Evolutionary conservation across 345 rosid genomes (phyloP).

Genomic region (Hibiscus mutabilis): DNA sequence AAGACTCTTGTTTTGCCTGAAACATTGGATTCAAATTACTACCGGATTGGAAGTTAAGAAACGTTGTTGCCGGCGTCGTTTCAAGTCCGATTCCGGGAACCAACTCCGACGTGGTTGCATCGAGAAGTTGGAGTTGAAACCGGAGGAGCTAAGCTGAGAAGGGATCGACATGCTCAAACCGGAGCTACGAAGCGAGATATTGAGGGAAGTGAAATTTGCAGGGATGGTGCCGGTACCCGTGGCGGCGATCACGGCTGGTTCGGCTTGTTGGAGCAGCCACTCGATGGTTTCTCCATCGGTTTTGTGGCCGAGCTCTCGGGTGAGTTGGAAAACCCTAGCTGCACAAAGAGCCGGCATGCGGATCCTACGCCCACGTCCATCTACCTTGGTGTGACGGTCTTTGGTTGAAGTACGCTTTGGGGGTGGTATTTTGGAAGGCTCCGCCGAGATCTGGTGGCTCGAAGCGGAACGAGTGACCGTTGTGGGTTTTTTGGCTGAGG

Average conservation of each 20-base stretch:
- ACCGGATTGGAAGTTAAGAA: constrained; percentile 66
- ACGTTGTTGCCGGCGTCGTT: constrained; percentile 22
- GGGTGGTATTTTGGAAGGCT: constrained; percentile 53
- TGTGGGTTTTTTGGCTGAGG: constrained; percentile 35
- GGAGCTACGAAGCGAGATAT: constrained; percentile 87
- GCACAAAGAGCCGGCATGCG: constrained; percentile 99
- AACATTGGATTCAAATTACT: constrained; percentile 35
- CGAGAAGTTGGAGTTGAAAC: constrained; percentile 53
- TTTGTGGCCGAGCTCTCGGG: constrained; percentile 89
- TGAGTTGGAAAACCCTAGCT: constrained; percentile 93
- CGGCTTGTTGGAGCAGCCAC: constrained; percentile 99
- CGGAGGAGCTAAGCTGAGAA: constrained; percentile 61
- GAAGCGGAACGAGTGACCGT: constrained; percentile 26
- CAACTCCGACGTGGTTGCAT: constrained; percentile 42
- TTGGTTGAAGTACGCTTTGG: constrained; percentile 86
- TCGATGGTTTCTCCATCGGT: constrained; percentile 95
- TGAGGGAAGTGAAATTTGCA: constrained; percentile 87
- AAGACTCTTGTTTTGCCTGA: constrained; percentile 61
- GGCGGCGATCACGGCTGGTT: constrained; percentile 93
- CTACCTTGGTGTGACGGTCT: constrained; percentile 94
- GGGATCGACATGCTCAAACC: constrained; percentile 87
- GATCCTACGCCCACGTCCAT: constrained; percentile 92
- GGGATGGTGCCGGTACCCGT: constrained; percentile 98
- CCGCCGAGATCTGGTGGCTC: constrained; percentile 26
- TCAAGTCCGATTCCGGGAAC: constrained; percentile 54